These are phyloP conservation scores for Cicer cuneatum DNA, from an alignment of 306 rosid species.

Conservation along the genomic window DNA sequence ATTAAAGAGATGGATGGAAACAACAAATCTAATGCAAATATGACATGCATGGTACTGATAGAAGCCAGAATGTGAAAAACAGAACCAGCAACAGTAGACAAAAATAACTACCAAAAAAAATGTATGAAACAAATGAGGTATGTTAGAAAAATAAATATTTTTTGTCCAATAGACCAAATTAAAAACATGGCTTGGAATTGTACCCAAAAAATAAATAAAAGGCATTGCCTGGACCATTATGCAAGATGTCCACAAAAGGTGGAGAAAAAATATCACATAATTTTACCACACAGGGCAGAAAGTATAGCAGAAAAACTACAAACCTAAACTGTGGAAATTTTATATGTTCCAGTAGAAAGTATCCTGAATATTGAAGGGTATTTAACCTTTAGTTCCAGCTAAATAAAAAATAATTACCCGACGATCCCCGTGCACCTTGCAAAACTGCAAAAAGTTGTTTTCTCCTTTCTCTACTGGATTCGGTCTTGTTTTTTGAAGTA, in stretches of 20 bases:
- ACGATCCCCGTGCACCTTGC: constrained; percentile 96
- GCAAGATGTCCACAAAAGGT: constrained; percentile 28
- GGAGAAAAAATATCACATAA: constrained; percentile 8
- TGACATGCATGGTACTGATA: constrained; percentile 26
- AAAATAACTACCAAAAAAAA: neutral
- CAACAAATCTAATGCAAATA: constrained; percentile 20
- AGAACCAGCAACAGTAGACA: constrained; percentile 12
- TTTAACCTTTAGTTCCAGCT: constrained; percentile 2
- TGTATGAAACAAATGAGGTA: constrained; percentile 30
- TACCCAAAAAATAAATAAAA: constrained; percentile 18
- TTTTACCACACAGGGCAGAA: constrained; percentile 16
- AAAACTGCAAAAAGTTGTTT: constrained; percentile 94
- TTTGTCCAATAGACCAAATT: constrained; percentile 10
- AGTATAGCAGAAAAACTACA: constrained; percentile 16
- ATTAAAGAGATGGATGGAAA: constrained; percentile 38
- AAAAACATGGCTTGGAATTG: neutral
- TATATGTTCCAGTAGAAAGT: constrained; percentile 34
- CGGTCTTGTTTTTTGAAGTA: constrained; percentile 69
- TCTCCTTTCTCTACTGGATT: constrained; percentile 83
- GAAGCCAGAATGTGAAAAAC: constrained; percentile 10
- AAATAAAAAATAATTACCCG: constrained; percentile 66
- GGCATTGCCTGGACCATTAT: neutral
- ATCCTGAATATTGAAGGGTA: neutral
- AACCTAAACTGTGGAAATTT: neutral
- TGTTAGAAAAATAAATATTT: constrained; percentile 18